phyloP scores from a whole-genome alignment of 2,329 filamentous ascomycete genomes.

The Penicillium sp. region DNA sequence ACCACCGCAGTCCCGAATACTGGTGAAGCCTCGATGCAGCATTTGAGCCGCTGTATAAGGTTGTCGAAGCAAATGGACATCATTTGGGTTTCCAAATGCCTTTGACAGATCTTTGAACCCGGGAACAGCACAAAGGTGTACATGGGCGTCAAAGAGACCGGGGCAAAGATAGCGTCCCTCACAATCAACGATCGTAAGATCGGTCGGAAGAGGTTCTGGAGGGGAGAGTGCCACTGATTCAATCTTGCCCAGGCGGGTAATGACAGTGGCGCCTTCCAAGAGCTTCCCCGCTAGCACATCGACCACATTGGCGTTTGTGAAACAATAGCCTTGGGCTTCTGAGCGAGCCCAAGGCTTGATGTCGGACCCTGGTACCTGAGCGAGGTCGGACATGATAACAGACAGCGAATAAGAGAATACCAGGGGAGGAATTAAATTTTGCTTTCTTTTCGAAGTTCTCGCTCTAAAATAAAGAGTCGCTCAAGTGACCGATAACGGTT shows the following conservation, averaged over 20 bases:
- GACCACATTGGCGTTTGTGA: slow-evolving; percentile 31
- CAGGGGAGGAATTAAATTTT: not conserved
- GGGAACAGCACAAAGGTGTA: slow-evolving; percentile 33
- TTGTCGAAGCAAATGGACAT: slow-evolving; percentile 29
- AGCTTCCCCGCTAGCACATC: slow-evolving; percentile 28
- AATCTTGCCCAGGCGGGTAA: slow-evolving; percentile 27
- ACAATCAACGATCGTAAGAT: slow-evolving; percentile 23
- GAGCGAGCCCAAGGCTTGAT: slow-evolving; percentile 32
- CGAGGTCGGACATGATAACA: slow-evolving; percentile 16
- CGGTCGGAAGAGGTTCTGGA: slow-evolving; percentile 14
- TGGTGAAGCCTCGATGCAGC: slow-evolving; percentile 62
- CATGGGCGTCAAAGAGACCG: slow-evolving; percentile 33
- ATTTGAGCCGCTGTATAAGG: slow-evolving; percentile 47
- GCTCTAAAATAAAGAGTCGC: slow-evolving; percentile 4
- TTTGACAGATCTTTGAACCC: slow-evolving; percentile 28
- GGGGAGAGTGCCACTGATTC: slow-evolving; percentile 18
- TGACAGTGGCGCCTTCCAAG: slow-evolving; percentile 18
- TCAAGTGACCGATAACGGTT: not conserved
- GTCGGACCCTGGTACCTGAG: slow-evolving; percentile 22
- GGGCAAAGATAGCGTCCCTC: slow-evolving; percentile 30
- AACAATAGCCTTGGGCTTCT: slow-evolving; percentile 22
- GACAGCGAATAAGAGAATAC: not conserved
- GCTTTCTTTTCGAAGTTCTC: not conserved
- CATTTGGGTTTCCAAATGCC: slow-evolving; percentile 29
- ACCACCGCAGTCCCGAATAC: slow-evolving; percentile 62